Base-by-base conservation (phyloP, 2,329 filamentous ascomycete species). In the Arthrinium puccinioides region DNA sequence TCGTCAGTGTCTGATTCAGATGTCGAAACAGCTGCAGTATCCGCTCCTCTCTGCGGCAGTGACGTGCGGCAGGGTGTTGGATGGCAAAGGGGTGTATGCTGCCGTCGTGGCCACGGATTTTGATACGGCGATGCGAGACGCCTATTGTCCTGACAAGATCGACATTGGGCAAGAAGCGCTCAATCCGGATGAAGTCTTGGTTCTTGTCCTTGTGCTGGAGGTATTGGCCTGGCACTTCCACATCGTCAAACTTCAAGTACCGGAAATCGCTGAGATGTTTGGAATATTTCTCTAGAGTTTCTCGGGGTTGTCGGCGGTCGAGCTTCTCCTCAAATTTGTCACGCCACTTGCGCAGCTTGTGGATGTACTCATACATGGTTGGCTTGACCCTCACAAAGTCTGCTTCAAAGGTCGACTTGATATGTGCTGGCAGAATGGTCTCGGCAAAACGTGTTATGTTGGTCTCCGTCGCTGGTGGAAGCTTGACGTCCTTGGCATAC, bases 311-410 rank as follows among this genome's bases (percentile, higher is more conserved):
- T 35, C 92, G 78, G 15, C 89, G 83, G 57, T 99, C 92, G 33
- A 98, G 79, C 61, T 94, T 94, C 67, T 97, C 89, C 59, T 97
- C 92, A 50, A 98, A 96, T 58, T 95, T 92, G 63, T 96, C 92
- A 37, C 94, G 80, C 92, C 92, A 99, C 49, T 82, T 84, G 31
- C 92, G 84, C 36, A 98, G 70, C 61, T 96, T 97, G 60, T 95
- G 87, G 44, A 98, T 97, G 66, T 99, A 99, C 59, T 96, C 89
- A 56, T 85, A 84, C 88, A 98, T 96, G 2, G 89, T 97, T 4
- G 92, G 94, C 62, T 95, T 96, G 56, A 89, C 85, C 38, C 78
- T 70, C 11, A 98, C 92, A 61, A 99, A 98, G 62, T 99, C 92
- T n/a, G 81, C 82, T 61, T 98, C 92, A 49, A 99, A 99, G 0